Conservation (phyloP, 78 protist genomes). For the Pelomyxa schiedti region DNA sequence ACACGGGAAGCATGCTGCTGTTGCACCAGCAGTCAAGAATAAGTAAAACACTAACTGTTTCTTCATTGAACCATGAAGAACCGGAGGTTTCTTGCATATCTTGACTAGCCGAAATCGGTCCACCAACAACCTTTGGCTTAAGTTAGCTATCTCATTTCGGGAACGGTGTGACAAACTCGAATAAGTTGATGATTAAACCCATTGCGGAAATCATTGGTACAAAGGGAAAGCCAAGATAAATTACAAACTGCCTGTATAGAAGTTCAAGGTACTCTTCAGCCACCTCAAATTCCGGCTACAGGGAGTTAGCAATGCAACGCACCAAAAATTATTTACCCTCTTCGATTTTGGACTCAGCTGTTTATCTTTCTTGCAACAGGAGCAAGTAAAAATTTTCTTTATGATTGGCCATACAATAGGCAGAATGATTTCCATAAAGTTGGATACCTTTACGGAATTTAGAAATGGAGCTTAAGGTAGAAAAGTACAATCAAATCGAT, state of each 20-base stretch:
- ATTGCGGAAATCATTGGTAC: slow-evolving; percentile 32
- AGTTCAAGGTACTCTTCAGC: slow-evolving; percentile 52
- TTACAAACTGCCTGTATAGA: slow-evolving; percentile 40
- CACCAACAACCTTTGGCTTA: not conserved
- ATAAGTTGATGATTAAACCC: slow-evolving; percentile 28
- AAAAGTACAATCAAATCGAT: not conserved
- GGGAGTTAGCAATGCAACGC: too few species aligned
- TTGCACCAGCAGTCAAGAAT: not conserved
- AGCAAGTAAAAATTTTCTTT: too few species aligned
- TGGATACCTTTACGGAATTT: too few species aligned
- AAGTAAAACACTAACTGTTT: not conserved
- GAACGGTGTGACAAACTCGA: slow-evolving; percentile 8
- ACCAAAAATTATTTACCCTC: too few species aligned
- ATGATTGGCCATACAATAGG: too few species aligned
- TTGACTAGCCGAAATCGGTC: not conserved
- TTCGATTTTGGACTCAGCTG: too few species aligned
- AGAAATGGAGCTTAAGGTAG: too few species aligned
- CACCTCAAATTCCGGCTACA: slow-evolving; percentile 21
- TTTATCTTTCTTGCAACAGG: too few species aligned
- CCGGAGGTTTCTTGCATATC: slow-evolving; percentile 35
- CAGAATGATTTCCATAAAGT: too few species aligned
- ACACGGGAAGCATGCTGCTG: not conserved
- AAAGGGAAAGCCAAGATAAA: slow-evolving; percentile 32
- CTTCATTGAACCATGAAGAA: slow-evolving; percentile 40
- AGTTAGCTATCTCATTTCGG: too few species aligned